Conservation (phyloP, 2,329 filamentous ascomycete genomes). For the Fusarium oxysporum region DNA sequence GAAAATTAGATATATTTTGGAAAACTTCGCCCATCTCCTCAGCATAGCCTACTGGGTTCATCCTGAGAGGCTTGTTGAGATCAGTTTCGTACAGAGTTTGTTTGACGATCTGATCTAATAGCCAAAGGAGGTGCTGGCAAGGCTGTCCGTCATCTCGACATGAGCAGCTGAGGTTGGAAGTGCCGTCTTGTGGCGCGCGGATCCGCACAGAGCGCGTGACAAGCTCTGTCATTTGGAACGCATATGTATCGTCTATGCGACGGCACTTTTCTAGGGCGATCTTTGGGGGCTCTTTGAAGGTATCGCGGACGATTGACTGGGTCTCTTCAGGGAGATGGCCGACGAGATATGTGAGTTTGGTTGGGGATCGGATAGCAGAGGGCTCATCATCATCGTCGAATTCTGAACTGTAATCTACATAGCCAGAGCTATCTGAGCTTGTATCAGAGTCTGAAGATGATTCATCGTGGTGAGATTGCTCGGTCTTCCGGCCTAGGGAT, state of each 20-base stretch:
- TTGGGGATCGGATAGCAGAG: constrained; percentile 52
- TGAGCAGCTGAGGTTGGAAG: constrained; percentile 59
- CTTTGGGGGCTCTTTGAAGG: constrained; percentile 61
- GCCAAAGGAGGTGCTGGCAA: constrained; percentile 66
- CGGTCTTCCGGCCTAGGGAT: constrained; percentile 7
- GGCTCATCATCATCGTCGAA: constrained; percentile 50
- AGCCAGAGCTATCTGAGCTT: constrained; percentile 32
- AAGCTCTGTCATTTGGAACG: constrained; percentile 67
- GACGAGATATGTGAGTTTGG: constrained; percentile 56
- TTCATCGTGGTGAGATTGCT: constrained; percentile 34
- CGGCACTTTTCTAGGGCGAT: constrained; percentile 64
- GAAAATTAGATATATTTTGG: constrained; percentile 60
- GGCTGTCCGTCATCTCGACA: constrained; percentile 54
- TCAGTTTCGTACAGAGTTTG: constrained; percentile 58
- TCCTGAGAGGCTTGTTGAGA: constrained; percentile 53
- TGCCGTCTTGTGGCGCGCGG: constrained; percentile 54
- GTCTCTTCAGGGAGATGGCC: constrained; percentile 53
- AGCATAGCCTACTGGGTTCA: constrained; percentile 58
- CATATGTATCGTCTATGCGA: constrained; percentile 60
- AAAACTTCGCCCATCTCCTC: constrained; percentile 62
- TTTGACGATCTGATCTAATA: constrained; percentile 64
- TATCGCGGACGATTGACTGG: constrained; percentile 55
- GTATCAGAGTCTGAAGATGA: constrained; percentile 46
- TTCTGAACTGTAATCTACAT: constrained; percentile 48
- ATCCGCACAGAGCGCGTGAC: constrained; percentile 65